Base-by-base conservation (phyloP, 768 basidiomycete species). In the Boletus subparvulus region DNA sequence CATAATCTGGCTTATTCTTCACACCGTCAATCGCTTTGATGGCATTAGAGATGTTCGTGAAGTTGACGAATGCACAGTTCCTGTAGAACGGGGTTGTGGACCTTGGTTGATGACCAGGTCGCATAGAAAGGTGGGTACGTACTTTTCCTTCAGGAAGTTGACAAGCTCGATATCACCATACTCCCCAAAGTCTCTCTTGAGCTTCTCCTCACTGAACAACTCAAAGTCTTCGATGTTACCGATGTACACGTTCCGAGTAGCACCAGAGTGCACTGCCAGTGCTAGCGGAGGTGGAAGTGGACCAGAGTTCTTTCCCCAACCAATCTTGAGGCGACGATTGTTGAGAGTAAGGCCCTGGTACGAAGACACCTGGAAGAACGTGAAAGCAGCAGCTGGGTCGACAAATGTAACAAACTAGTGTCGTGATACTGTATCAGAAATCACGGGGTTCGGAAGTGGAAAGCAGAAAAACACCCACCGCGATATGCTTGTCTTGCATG, bases 11-110 rank as follows among this genome's bases (percentile, higher is more conserved):
- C 69, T 93, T 91, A 68, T 80, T 84, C 83, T 96, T 96, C 74
- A 97, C 83, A 9, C 87, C 89, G 55, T 98, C 96, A 66, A 98
- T 95, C n/a, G 96, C 94, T 78, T 98, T 98, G 80, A 94, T 94
- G 13, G 94, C 94, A 68, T 95, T 95, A 49, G 88, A 86, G 62
- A 97, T 85, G 75, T 94, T 94, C 35, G 94, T 96, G 64, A 94
- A 96, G 77, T 96, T 97, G 66, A 94, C 88, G 69, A 94, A 99
- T 32, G 92, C 93, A 69, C 94, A 95, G 75, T 94, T 93, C 83
- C 92, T 94, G 24, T 14, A 58, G 43, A 35, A 50, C 30, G 47
- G 26, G 6, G 4, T 41, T 1, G 39, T 60, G 13, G 51, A 39
- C 47, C 48, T 21, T 24, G 51, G 19, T n/a, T 17, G 16, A 17